Evolutionary conservation across 345 rosid genomes (phyloP).

Genomic region (Mangifera indica): DNA sequence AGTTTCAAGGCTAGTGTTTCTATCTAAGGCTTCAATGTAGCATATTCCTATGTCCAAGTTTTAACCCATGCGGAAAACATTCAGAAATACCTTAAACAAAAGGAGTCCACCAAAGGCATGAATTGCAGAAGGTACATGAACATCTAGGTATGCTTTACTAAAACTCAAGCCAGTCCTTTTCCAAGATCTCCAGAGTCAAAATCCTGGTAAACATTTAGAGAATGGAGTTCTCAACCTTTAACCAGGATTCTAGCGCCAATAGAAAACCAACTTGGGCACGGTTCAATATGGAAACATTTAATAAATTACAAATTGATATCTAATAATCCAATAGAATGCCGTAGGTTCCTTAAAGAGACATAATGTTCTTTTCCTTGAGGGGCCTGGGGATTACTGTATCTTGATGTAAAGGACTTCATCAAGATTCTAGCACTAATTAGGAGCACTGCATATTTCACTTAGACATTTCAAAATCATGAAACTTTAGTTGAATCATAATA

Average conservation of each 20-base stretch:
- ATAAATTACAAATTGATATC: neutral
- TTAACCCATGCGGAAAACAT: neutral
- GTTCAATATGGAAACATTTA: neutral
- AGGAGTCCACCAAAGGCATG: neutral
- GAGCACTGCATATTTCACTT: neutral
- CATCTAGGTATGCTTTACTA: no score
- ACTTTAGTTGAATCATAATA: neutral
- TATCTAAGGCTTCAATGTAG: neutral
- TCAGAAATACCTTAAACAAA: neutral
- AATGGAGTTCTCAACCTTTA: neutral
- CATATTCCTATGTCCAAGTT: neutral
- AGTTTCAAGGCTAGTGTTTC: neutral
- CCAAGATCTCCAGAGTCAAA: neutral
- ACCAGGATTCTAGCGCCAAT: neutral
- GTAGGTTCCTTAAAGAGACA: neutral
- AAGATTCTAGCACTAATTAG: neutral
- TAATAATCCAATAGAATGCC: neutral
- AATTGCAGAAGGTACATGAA: neutral
- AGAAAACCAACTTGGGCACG: neutral
- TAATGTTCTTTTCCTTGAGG: neutral
- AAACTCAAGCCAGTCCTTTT: neutral
- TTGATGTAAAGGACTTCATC: neutral
- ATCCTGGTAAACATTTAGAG: neutral
- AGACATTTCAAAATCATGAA: neutral
- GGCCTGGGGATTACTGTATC: neutral